Base-by-base conservation (phyloP, 352 stramenopile species). In the Phytophthora gonapodyides region DNA sequence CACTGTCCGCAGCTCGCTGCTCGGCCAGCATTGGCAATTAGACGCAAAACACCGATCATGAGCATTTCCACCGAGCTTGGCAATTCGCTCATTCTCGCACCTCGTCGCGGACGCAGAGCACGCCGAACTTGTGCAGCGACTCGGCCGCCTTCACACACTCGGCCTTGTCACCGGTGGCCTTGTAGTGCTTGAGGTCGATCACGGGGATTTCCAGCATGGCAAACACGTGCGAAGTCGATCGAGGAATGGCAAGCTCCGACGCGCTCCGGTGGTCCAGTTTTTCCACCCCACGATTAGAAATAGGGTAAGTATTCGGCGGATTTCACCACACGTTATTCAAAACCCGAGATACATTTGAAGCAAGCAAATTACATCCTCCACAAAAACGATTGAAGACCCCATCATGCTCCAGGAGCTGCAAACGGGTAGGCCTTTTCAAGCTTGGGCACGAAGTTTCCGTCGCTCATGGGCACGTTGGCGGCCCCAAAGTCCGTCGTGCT, bases 71-170 rank as follows among this genome's bases (percentile, higher is more conserved):
- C 27, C 27, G 27, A 31, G 6, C 27, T 31, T 31, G 6, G 0
- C 27, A 31, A 8, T 31, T 31, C 27, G 27, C 7, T 31, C 1
- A 3, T 11, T 17, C 12, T 38, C 43, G 33, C 51, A 89, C 80
- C 68, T 84, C 75, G 56, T 96, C 87, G 53, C 80, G 79, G 17
- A 96, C 70, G 58, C 91, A 93, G 11, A 96, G 66, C 31, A 93
- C 82, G 52, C 89, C 87, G 62, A 91, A 96, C 69, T 93, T 84
- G 76, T 89, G 80, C 50, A 97, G 76, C 41, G 81, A 91, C 50
- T 93, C 76, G 57, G 88, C 84, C 24, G 88, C 84, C 49, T 89
- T 87, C 16, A 71, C 65, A 62, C 88, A 96, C 57, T 93, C 84
- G 50, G 66, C 61, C 52, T 69, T 72, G 77, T 92, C 80, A 46